Percentiles rank a stretch among this genome's conserved stretches.
Conservation (phyloP, 1,284 basidiomycete species). For the Papiliotrema fonsecae region DNA sequence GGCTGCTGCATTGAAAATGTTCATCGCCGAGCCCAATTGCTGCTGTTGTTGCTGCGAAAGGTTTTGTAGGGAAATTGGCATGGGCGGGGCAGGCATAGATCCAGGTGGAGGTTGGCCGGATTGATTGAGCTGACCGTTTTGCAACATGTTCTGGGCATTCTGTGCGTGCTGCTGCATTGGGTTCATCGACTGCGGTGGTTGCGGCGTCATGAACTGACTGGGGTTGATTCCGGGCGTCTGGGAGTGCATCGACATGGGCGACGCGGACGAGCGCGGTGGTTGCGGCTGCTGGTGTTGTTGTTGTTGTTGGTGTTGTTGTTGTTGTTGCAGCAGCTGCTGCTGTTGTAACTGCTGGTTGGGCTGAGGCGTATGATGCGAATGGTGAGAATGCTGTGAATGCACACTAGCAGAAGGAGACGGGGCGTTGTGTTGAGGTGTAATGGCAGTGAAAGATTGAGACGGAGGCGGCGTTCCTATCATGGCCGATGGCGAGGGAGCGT, state of each 20-base stretch:
- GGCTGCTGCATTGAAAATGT: conserved; percentile 9
- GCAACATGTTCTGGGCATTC: conserved; percentile 14
- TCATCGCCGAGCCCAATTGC: conserved; percentile 6
- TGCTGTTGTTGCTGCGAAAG: conserved; percentile 7
- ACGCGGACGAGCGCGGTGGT: conserved; percentile 1
- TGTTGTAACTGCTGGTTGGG: conserved; percentile 9
- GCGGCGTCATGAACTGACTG: neutral
- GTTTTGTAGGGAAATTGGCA: conserved; percentile 2
- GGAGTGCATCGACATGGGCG: conserved; percentile 7
- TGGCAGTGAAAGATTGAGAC: conserved; percentile 5
- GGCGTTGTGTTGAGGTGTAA: conserved; percentile 6
- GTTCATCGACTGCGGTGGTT: neutral
- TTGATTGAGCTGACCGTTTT: conserved; percentile 6
- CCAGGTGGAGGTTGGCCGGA: neutral
- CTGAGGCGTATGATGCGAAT: conserved; percentile 10
- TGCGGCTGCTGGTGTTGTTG: no score
- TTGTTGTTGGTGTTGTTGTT: no score
- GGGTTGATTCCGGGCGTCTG: neutral
- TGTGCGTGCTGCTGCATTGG: conserved; percentile 19
- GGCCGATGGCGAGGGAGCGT: conserved; percentile 8
- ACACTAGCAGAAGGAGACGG: conserved; percentile 25
- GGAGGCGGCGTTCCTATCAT: conserved; percentile 16
- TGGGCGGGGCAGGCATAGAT: neutral
- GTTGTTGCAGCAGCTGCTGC: conserved; percentile 22
- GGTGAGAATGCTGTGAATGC: conserved; percentile 31